phyloP scores from a whole-genome alignment of 345 rosid species.

The Boechera stricta region DNA sequence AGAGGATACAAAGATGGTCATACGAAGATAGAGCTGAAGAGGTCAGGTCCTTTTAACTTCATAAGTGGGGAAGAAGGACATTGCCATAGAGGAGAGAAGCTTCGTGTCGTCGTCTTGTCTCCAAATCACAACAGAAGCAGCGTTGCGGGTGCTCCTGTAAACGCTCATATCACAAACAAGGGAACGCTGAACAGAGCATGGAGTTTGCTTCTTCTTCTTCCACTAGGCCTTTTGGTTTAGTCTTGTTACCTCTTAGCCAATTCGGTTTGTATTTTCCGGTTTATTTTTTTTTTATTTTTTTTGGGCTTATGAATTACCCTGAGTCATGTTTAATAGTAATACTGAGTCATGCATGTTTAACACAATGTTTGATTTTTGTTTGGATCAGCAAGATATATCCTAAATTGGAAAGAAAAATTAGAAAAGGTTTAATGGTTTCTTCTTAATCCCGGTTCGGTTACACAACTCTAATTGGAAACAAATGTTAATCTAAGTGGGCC shows the following conservation, averaged over 20 bases:
- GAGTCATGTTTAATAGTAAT: not conserved
- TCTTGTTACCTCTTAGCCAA: conserved; percentile 7
- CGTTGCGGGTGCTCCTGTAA: conserved; percentile 21
- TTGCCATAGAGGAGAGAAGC: conserved; percentile 64
- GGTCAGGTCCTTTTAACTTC: conserved; percentile 67
- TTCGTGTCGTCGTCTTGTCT: conserved; percentile 59
- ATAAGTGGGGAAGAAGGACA: conserved; percentile 67
- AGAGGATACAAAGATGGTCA: conserved; percentile 71
- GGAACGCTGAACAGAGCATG: conserved; percentile 24
- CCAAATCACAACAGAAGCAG: conserved; percentile 36
- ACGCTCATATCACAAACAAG: conserved; percentile 13
- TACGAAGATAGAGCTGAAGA: conserved; percentile 55
- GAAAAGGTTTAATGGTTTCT: too few relatives aligned
- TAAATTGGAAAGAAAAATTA: too few relatives aligned
- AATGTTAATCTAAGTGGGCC: too few relatives aligned
- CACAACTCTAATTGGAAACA: too few relatives aligned
- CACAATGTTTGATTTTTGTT: not conserved
- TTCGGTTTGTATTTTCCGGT: conserved; percentile 1
- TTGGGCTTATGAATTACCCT: not conserved
- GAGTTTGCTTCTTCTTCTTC: conserved; percentile 5
- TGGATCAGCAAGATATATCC: not conserved
- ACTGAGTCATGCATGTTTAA: not conserved
- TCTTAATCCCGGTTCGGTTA: too few relatives aligned
- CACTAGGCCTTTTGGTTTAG: conserved; percentile 33
- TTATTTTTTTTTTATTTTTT: not conserved